phyloP scores from a whole-genome alignment of 2,329 filamentous ascomycete genomes.

The Phialophora tarda region DNA sequence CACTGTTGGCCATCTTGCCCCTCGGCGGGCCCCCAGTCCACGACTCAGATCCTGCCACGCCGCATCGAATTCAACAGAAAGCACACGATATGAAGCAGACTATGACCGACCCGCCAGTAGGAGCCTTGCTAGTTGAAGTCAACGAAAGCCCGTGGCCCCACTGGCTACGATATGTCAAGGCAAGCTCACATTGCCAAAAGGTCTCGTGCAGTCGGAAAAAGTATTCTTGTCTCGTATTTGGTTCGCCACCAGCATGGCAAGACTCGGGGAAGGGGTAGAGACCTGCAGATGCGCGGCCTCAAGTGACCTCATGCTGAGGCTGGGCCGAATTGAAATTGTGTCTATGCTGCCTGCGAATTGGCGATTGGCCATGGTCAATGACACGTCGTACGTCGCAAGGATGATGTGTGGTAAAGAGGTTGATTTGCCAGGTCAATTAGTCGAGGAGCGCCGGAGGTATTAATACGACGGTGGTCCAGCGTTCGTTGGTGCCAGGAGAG shows the following conservation, averaged over 20 bases:
- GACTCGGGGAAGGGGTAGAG: conserved; percentile 8
- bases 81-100: conserved; percentile 15
- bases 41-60: conserved; percentile 31
- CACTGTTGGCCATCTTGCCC: conserved; percentile 7
- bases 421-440: conserved; percentile 1
- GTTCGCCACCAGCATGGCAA: conserved; percentile 24
- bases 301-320: conserved; percentile 14
- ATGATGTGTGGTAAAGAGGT: conserved; percentile 13
- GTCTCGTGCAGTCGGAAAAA: conserved; percentile 26
- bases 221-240: conserved; percentile 1
- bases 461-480: not conserved
- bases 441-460: not conserved
- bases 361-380: conserved; percentile 18
- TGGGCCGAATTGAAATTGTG: conserved; percentile 20
- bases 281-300: conserved; percentile 14
- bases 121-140: conserved; percentile 7
- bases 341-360: not conserved
- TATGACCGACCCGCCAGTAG: conserved; percentile 12
- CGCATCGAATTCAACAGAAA: conserved; percentile 7
- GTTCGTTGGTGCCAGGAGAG: not conserved
- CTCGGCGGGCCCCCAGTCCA: conserved; percentile 20
- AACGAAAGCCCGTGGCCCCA: conserved; percentile 7
- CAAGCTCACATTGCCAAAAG: conserved; percentile 16
- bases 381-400: conserved; percentile 28
- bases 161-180: conserved; percentile 10